A percentile compares a stretch with the other conserved stretches of the same genome.
Conservation (phyloP, 2,329 filamentous ascomycete species). For the Penicillium sp. region DNA sequence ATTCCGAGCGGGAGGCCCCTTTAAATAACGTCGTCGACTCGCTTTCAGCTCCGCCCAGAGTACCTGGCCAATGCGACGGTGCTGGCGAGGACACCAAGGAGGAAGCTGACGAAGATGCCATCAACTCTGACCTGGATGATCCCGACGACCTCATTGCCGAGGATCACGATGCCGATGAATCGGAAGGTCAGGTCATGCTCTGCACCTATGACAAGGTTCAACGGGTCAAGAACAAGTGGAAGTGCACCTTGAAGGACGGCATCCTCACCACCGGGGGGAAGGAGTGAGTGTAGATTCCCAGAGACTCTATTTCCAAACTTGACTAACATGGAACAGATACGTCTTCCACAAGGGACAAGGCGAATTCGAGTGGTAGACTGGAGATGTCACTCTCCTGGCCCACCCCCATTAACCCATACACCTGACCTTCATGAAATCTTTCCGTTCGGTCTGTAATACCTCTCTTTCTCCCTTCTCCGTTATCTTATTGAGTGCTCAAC, state of each 20-base stretch:
- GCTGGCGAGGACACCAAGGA: slow-evolving; percentile 53
- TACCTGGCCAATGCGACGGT: slow-evolving; percentile 57
- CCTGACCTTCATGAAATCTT: slow-evolving; percentile 5
- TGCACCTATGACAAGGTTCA: slow-evolving; percentile 99
- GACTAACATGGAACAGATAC: slow-evolving; percentile 55
- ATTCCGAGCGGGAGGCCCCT: slow-evolving; percentile 41
- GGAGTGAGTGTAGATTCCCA: slow-evolving; percentile 58
- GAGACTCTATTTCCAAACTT: slow-evolving; percentile 1
- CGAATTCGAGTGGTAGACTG: slow-evolving; percentile 99
- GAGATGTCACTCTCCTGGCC: too few species aligned
- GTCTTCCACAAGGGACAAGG: slow-evolving; percentile 97
- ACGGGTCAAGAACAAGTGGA: slow-evolving; percentile 99
- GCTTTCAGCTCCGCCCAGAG: slow-evolving; percentile 12
- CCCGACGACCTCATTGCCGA: slow-evolving; percentile 81
- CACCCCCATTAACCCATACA: neutral
- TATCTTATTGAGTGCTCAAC: too few species aligned
- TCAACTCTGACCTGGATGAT: slow-evolving; percentile 97
- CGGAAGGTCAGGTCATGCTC: slow-evolving; percentile 85
- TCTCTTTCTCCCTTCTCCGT: slow-evolving; percentile 3
- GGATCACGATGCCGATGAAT: slow-evolving; percentile 82
- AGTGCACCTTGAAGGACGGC: slow-evolving; percentile 97
- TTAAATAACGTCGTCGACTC: slow-evolving; percentile 7
- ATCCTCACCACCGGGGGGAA: slow-evolving; percentile 89
- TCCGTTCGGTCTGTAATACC: slow-evolving; percentile 19
- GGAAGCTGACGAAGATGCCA: slow-evolving; percentile 83